Percentiles rank a stretch among this genome's conserved stretches.
Evolutionary conservation across 208 protist genomes (phyloP).

Genomic region (Strigomonas galati): DNA sequence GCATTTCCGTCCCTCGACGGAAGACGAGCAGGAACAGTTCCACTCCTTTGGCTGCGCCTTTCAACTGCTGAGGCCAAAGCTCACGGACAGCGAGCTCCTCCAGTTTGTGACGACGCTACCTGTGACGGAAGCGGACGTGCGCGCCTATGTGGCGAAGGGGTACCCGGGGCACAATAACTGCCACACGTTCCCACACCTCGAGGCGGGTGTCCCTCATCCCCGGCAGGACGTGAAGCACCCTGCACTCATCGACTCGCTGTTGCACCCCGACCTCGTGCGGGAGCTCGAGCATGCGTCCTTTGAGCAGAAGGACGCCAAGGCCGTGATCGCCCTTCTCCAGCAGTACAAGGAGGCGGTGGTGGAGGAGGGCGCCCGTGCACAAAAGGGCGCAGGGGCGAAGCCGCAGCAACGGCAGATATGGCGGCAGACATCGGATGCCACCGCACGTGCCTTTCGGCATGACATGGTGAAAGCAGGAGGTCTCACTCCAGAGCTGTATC

Average conservation of each 20-base stretch:
- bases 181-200: conserved; percentile 69
- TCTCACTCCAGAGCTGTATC: conserved; percentile 82
- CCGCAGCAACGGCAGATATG: conserved; percentile 48
- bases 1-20: conserved; percentile 25
- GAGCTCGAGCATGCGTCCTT: conserved; percentile 52
- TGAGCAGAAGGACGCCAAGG: conserved; percentile 21
- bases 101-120: conserved; percentile 49
- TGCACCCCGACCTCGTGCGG: conserved; percentile 44
- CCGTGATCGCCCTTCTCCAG: conserved; percentile 54
- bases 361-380: conserved; percentile 32
- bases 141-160: conserved; percentile 10
- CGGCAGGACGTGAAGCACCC: conserved; percentile 18
- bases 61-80: conserved; percentile 26
- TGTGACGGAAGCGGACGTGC: conserved; percentile 1
- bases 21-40: conserved; percentile 30
- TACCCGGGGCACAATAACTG: conserved; percentile 52
- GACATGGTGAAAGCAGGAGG: conserved; percentile 49
- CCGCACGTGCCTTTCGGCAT: conserved; percentile 46
- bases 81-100: conserved; percentile 27
- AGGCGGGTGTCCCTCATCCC: conserved; percentile 21
- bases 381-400: conserved; percentile 10
- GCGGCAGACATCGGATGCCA: conserved; percentile 46
- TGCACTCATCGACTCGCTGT: conserved; percentile 64
- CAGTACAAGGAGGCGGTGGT: conserved; percentile 46
- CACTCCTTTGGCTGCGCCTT: conserved; percentile 39